Percentiles rank a stretch among this genome's conserved stretches.
Conservation (phyloP, 495 filamentous ascomycete species). For the Extremus antarcticus region DNA sequence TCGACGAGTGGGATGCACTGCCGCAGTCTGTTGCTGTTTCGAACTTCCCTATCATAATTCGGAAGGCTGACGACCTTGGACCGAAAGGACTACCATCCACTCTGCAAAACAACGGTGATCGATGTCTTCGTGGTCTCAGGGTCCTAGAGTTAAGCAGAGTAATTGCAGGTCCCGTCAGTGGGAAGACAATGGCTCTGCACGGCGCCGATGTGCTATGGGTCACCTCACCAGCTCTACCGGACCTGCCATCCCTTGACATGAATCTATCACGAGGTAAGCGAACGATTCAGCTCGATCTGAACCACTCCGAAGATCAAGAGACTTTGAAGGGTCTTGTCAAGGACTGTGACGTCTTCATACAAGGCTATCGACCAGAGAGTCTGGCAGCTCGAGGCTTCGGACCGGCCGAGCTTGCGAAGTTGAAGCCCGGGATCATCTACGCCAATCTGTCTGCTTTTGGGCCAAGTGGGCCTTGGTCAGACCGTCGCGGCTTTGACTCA, state of each 20-base stretch:
- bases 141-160: slow-evolving; percentile 25
- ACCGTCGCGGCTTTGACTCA: slow-evolving; percentile 25
- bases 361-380: slow-evolving; percentile 23
- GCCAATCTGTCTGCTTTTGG: slow-evolving; percentile 24
- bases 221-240: slow-evolving; percentile 22
- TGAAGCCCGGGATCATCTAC: slow-evolving; percentile 19
- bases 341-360: slow-evolving; percentile 26
- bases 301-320: slow-evolving; percentile 12
- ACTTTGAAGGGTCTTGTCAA: slow-evolving; percentile 19
- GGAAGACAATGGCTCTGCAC: slow-evolving; percentile 23
- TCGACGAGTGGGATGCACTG: slow-evolving; percentile 33
- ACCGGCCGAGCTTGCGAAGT: slow-evolving; percentile 8
- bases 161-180: slow-evolving; percentile 24
- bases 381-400: slow-evolving; percentile 21
- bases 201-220: slow-evolving; percentile 28
- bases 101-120: slow-evolving; percentile 2
- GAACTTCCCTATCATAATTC: slow-evolving; percentile 34
- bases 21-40: slow-evolving; percentile 31
- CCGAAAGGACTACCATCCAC: slow-evolving; percentile 12
- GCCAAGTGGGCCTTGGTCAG: slow-evolving; percentile 20
- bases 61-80: slow-evolving; percentile 20
- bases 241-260: slow-evolving; percentile 21
- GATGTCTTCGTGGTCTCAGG: slow-evolving; percentile 21
- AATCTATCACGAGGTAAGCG: slow-evolving; percentile 24
- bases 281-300: slow-evolving; percentile 23